Conservation (phyloP, 805 yeast genomes). For the Candida silvicultrix region DNA sequence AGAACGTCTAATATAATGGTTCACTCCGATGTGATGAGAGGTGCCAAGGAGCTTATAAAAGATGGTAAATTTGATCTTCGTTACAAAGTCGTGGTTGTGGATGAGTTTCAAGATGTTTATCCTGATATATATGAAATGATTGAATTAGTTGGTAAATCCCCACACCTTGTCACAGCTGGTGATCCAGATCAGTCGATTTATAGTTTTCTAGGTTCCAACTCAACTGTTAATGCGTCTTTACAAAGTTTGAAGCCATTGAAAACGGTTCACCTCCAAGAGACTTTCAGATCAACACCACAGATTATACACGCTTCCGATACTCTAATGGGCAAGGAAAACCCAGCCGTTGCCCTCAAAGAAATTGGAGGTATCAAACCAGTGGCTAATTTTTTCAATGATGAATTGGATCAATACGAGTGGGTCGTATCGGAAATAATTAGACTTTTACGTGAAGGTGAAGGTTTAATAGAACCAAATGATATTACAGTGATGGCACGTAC, state of each 20-base stretch:
- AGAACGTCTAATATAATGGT: slow-evolving; percentile 10
- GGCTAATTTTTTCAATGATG: slow-evolving; percentile 19
- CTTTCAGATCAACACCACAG: slow-evolving; percentile 59
- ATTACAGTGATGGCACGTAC: slow-evolving; percentile 48
- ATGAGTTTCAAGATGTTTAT: slow-evolving; percentile 71
- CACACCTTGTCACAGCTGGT: slow-evolving; percentile 63
- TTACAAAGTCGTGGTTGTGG: slow-evolving; percentile 46
- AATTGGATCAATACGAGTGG: slow-evolving; percentile 35
- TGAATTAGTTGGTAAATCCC: slow-evolving; percentile 26
- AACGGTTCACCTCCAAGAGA: slow-evolving; percentile 35
- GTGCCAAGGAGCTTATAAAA: slow-evolving; percentile 27
- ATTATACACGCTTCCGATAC: slow-evolving; percentile 38
- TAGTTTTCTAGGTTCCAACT: slow-evolving; percentile 53
- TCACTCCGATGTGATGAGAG: slow-evolving; percentile 17
- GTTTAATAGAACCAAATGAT: slow-evolving; percentile 37
- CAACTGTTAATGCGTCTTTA: slow-evolving; percentile 24
- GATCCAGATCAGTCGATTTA: slow-evolving; percentile 69
- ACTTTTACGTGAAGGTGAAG: slow-evolving; percentile 34
- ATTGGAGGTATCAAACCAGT: slow-evolving; percentile 10
- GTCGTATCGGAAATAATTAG: slow-evolving; percentile 38
- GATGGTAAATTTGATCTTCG: slow-evolving; percentile 17
- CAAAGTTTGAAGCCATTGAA: slow-evolving; percentile 10
- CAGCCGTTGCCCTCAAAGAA: not conserved
- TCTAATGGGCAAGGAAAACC: slow-evolving; percentile 5
- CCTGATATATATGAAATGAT: slow-evolving; percentile 42